Evolutionary conservation across 495 filamentous ascomycete species (phyloP).

Genomic region (Podospora pseudoanserina): DNA sequence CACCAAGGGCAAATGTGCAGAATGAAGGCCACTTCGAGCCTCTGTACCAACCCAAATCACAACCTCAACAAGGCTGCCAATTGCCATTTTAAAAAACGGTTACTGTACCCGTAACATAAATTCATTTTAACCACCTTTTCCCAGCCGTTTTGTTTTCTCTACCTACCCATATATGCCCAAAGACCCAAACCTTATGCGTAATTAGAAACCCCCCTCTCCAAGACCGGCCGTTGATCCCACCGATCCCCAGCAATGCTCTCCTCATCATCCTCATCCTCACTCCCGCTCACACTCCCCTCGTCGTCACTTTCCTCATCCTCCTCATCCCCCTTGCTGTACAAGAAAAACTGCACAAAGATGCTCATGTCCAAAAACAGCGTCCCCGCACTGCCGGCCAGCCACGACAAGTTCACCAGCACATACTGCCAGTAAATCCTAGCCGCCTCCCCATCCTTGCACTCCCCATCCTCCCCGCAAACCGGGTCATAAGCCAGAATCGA

Average conservation of each 20-base stretch:
- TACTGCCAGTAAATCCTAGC: constrained; percentile 65
- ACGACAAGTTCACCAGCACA: constrained; percentile 80
- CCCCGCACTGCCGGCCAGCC: constrained; percentile 85
- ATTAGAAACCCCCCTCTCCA: constrained; percentile 34
- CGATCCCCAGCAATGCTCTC: constrained; percentile 26
- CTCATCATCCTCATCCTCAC: constrained; percentile 23
- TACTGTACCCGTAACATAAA: background rate
- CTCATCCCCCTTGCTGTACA: constrained; percentile 55
- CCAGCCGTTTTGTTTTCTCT: constrained; percentile 10
- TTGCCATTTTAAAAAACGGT: background rate
- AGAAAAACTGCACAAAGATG: constrained; percentile 90
- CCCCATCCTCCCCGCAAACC: constrained; percentile 40
- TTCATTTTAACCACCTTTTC: background rate
- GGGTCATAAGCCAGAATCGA: constrained; percentile 88
- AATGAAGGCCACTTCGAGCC: background rate
- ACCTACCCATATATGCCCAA: constrained; percentile 9
- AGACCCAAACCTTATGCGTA: background rate
- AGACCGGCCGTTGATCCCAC: constrained; percentile 38
- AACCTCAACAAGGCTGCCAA: background rate
- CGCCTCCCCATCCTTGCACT: constrained; percentile 55
- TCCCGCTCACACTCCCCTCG: constrained; percentile 5
- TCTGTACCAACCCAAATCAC: background rate
- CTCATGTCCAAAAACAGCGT: constrained; percentile 76
- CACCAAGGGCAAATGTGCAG: background rate
- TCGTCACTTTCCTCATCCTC: constrained; percentile 23